Evolutionary conservation across 306 rosid species (phyloP).

Genomic region (Pterocarpus macrocarpus): DNA sequence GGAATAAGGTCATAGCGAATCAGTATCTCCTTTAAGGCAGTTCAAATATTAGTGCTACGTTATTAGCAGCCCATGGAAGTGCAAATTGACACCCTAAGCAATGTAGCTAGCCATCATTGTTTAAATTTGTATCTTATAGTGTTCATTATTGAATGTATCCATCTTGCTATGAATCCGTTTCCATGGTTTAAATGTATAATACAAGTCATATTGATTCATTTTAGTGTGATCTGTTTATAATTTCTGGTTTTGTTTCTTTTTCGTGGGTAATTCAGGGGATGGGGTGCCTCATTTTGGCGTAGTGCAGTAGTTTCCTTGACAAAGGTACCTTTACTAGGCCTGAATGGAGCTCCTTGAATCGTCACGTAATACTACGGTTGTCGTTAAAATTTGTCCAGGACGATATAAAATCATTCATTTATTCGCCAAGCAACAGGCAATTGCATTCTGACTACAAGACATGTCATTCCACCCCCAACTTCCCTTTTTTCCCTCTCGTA

Average conservation of each 20-base stretch:
- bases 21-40: background rate
- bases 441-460: background rate
- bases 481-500: background rate
- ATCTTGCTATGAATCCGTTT: background rate
- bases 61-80: slow-evolving; percentile 6
- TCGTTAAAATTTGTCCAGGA: background rate
- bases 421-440: background rate
- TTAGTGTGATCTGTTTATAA: background rate
- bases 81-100: slow-evolving; percentile 32
- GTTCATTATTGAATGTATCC: background rate
- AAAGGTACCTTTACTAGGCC: background rate
- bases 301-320: background rate
- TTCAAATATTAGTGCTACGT: slow-evolving; percentile 8
- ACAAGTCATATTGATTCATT: background rate
- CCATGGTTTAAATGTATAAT: background rate
- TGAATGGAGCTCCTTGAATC: background rate
- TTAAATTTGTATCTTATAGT: slow-evolving; percentile 1
- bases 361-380: background rate
- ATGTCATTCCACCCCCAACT: background rate
- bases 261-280: background rate
- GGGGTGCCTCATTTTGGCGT: too few relatives aligned
- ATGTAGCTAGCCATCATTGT: slow-evolving; percentile 4
- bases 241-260: background rate
- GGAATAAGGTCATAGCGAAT: background rate
- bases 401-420: background rate